phyloP scores from a whole-genome alignment of 2,329 filamentous ascomycete genomes.

The Ophiostoma novo-ulmi region DNA sequence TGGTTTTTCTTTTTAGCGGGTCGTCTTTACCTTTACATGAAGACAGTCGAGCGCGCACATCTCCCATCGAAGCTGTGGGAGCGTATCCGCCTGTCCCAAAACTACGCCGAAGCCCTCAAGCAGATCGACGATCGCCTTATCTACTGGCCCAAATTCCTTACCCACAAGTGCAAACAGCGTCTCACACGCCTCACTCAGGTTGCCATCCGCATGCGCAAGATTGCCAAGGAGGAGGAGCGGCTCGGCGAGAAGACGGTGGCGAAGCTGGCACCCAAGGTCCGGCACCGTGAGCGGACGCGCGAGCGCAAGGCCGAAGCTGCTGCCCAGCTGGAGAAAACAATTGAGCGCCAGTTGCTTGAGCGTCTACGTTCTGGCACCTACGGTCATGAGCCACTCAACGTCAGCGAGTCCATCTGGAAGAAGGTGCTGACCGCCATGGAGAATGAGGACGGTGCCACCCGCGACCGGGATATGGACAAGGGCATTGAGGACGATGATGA shows the following conservation, averaged over 20 bases:
- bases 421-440: conserved; percentile 90
- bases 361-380: conserved; percentile 87
- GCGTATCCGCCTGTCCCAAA: conserved; percentile 79
- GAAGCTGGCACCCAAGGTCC: conserved; percentile 85
- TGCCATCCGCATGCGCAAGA: conserved; percentile 68
- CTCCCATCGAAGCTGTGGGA: conserved; percentile 93
- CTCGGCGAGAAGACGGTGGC: conserved; percentile 84
- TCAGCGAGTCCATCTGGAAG: conserved; percentile 94
- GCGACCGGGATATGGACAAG: conserved; percentile 84
- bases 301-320: conserved; percentile 67
- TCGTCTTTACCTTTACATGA: conserved; percentile 90
- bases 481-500: conserved; percentile 71
- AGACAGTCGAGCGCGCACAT: conserved; percentile 83
- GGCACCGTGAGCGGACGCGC: conserved; percentile 66
- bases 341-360: conserved; percentile 92
- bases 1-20: conserved; percentile 33
- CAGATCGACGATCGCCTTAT: conserved; percentile 81
- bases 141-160: conserved; percentile 91
- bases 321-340: conserved; percentile 91
- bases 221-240: conserved; percentile 84
- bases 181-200: conserved; percentile 90
- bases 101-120: conserved; percentile 83
- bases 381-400: conserved; percentile 89
- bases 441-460: conserved; percentile 72
- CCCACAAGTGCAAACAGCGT: conserved; percentile 86